A percentile compares a stretch with the other conserved stretches of the same genome.
These are phyloP conservation scores for Monilinia laxa DNA, from an alignment of 2,329 filamentous ascomycete species.

Conservation along the genomic window DNA sequence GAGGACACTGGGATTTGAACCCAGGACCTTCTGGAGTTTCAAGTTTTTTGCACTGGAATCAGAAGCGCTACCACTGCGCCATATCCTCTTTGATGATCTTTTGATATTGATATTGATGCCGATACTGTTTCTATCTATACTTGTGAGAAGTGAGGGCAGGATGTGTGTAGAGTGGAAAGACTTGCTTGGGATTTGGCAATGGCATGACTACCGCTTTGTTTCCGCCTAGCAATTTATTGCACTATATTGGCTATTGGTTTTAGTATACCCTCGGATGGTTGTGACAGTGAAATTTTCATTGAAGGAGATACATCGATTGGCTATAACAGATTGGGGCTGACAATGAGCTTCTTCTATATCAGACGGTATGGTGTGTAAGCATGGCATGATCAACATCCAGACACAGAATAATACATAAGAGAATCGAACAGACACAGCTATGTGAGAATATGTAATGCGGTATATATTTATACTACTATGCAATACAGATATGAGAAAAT, in stretches of 20 bases:
- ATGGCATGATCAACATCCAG: background rate
- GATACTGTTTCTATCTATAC: background rate
- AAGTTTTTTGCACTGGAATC: slow-evolving; percentile 25
- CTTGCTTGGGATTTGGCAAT: background rate
- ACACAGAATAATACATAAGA: background rate
- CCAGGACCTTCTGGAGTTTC: slow-evolving; percentile 28
- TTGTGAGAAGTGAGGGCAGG: background rate
- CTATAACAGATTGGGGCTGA: too few species aligned
- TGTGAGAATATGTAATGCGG: background rate
- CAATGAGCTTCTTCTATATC: background rate
- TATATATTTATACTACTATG: background rate
- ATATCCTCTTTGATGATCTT: slow-evolving; percentile 4
- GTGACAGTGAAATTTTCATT: too few species aligned
- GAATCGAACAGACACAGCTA: background rate
- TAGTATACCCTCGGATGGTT: too few species aligned
- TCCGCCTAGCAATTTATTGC: background rate
- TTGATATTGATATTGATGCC: background rate
- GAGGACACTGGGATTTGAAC: slow-evolving; percentile 27
- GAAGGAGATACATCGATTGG: too few species aligned
- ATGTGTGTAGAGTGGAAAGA: background rate
- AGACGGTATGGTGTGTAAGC: background rate
- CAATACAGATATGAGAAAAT: background rate
- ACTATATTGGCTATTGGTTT: background rate
- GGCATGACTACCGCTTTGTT: background rate
- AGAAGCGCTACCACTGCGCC: slow-evolving; percentile 9